Percentiles rank a stretch among this genome's conserved stretches.
Evolutionary conservation across 768 basidiomycete genomes (phyloP).

Genomic region (Lyophyllum semitale): DNA sequence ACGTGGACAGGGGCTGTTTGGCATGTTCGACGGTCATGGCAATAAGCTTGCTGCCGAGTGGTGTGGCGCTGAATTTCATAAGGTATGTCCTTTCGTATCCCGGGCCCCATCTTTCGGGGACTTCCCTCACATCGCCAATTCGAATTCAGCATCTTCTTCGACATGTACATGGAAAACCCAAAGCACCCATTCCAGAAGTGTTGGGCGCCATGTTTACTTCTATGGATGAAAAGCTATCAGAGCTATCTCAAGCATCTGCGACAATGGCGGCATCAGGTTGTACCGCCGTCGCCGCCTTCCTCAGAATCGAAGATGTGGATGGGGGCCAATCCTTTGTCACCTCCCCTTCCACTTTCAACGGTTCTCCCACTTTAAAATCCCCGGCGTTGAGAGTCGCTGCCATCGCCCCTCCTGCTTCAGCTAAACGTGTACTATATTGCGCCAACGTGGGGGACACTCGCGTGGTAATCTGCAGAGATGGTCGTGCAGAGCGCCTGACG

Average conservation of each 20-base stretch:
- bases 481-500: constrained; percentile 13
- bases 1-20: constrained; percentile 16
- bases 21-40: constrained; percentile 17
- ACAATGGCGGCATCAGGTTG: constrained; percentile 18
- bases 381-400: neutral
- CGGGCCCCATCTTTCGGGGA: neutral
- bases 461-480: constrained; percentile 12
- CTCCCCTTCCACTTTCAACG: neutral
- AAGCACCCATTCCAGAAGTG: constrained; percentile 11
- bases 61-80: constrained; percentile 18
- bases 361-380: neutral
- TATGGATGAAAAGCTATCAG: constrained; percentile 12
- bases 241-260: constrained; percentile 9
- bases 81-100: constrained; percentile 6
- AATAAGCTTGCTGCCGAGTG: constrained; percentile 18
- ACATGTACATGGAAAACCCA: constrained; percentile 9
- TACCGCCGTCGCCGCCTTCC: constrained; percentile 16
- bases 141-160: constrained; percentile 13
- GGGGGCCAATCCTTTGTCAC: constrained; percentile 10
- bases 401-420: constrained; percentile 2
- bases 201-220: neutral
- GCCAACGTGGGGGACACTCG: constrained; percentile 17
- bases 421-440: constrained; percentile 14
- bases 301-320: constrained; percentile 15
- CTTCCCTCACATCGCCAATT: neutral